Evolutionary conservation across 2,329 filamentous ascomycete species (phyloP).

Genomic region (Polychaeton citri): DNA sequence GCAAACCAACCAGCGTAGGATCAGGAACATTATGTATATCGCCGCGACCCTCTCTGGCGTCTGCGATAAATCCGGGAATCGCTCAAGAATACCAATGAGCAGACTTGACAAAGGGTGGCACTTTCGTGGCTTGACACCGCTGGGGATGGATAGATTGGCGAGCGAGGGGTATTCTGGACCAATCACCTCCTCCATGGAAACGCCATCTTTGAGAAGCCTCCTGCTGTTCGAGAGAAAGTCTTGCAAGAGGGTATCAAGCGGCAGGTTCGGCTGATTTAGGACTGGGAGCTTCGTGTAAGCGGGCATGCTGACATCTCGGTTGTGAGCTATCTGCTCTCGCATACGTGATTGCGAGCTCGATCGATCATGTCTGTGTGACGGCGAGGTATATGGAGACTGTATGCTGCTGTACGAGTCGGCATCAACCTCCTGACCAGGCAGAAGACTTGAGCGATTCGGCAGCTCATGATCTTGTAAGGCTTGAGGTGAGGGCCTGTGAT

Average conservation of each 20-base stretch:
- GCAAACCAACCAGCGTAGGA: conserved; percentile 71
- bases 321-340: conserved; percentile 12
- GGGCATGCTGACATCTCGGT: conserved; percentile 4
- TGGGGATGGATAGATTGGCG: conserved; percentile 62
- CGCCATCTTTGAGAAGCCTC: conserved; percentile 52
- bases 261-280: conserved; percentile 46
- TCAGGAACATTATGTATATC: conserved; percentile 73
- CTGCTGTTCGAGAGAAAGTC: conserved; percentile 62
- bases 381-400: conserved; percentile 2
- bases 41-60: conserved; percentile 73
- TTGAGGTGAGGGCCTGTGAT: neutral
- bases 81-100: conserved; percentile 70
- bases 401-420: neutral
- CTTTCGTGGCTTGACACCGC: conserved; percentile 30
- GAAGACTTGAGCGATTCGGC: neutral
- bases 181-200: conserved; percentile 50
- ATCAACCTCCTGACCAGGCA: neutral
- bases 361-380: conserved; percentile 1
- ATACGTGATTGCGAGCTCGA: neutral
- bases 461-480: too few species aligned
- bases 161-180: conserved; percentile 72
- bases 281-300: neutral
- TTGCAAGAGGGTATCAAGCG: conserved; percentile 65
- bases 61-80: conserved; percentile 67
- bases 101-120: conserved; percentile 72